Evolutionary conservation across 345 rosid genomes (phyloP).

Genomic region (Reutealis trisperma): DNA sequence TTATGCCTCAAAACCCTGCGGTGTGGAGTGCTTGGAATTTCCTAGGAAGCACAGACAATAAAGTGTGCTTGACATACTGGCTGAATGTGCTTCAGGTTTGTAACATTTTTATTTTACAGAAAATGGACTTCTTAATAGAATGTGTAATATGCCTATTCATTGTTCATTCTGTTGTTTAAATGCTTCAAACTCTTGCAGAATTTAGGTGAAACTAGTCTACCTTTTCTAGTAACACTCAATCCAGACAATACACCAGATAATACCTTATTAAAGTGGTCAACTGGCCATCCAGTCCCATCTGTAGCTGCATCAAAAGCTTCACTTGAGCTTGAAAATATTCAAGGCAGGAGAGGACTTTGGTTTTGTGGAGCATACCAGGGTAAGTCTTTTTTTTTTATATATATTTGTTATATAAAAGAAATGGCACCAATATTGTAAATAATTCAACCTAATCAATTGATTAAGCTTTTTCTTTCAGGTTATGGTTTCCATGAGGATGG

Average conservation of each 20-base stretch:
- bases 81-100: conserved; percentile 89
- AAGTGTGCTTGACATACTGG: conserved; percentile 91
- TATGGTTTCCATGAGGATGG: conserved; percentile 98
- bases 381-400: conserved; percentile 29
- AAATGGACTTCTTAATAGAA: not conserved
- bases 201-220: conserved; percentile 61
- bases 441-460: too few relatives aligned
- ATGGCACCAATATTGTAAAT: not conserved
- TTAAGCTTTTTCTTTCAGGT: conserved; percentile 47
- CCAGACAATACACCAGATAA: conserved; percentile 62
- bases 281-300: conserved; percentile 90
- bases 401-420: not conserved
- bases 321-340: conserved; percentile 66
- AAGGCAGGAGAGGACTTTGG: conserved; percentile 86
- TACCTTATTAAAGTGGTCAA: conserved; percentile 73
- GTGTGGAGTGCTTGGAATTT: conserved; percentile 99
- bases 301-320: conserved; percentile 85
- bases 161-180: not conserved
- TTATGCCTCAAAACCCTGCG: conserved; percentile 78
- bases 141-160: not conserved
- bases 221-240: conserved; percentile 81
- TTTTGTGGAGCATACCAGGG: conserved; percentile 94
- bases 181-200: conserved; percentile 51
- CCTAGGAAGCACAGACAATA: conserved; percentile 63
- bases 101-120: not conserved